These are phyloP conservation scores for Polygonum maritimum DNA, from an alignment of 148 eudicot genomes.

Conservation along the genomic window DNA sequence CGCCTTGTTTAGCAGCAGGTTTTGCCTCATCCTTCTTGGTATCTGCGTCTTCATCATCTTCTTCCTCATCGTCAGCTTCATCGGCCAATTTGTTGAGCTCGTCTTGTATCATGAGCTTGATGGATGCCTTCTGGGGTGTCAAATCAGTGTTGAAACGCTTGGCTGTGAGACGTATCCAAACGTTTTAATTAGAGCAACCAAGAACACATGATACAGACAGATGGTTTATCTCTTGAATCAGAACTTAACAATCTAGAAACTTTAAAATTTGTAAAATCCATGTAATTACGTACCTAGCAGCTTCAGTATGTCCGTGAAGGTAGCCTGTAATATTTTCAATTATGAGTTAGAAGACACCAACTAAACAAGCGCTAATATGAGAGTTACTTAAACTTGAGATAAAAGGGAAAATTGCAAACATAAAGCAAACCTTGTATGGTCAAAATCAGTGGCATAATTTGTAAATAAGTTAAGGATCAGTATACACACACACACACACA, in stretches of 20 bases:
- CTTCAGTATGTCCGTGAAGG: slow-evolving; percentile 89
- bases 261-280: not conserved
- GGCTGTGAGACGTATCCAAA: slow-evolving; percentile 27
- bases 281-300: slow-evolving; percentile 52
- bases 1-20: slow-evolving; percentile 32
- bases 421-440: no score
- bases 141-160: slow-evolving; percentile 56
- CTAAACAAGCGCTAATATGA: not conserved
- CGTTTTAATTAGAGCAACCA: not conserved
- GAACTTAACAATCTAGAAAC: not conserved
- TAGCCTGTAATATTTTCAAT: slow-evolving; percentile 52
- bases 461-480: no score
- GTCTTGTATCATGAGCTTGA: slow-evolving; percentile 84
- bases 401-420: no score
- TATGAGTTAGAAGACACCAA: slow-evolving; percentile 13
- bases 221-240: not conserved
- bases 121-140: slow-evolving; percentile 46
- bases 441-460: no score
- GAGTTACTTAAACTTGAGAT: not conserved
- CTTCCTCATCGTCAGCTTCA: slow-evolving; percentile 75
- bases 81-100: slow-evolving; percentile 92
- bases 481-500: no score
- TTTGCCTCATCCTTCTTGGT: slow-evolving; percentile 34
- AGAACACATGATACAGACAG: not conserved
- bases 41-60: slow-evolving; percentile 29